Evolutionary conservation across 2,329 filamentous ascomycete genomes (phyloP).

Genomic region (Beauveria caledonica): DNA sequence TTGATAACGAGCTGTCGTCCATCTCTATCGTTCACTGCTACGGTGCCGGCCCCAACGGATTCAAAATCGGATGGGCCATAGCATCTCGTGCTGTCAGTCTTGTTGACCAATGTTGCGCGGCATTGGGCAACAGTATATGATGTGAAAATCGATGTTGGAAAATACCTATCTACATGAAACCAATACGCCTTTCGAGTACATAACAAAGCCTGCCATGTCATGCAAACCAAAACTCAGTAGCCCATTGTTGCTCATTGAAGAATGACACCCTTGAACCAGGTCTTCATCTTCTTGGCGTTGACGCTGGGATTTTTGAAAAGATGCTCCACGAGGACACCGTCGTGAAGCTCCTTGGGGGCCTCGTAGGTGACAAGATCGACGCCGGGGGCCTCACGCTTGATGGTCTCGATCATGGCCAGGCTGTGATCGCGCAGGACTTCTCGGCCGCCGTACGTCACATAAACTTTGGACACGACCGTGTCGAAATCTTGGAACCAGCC

Average conservation of each 20-base stretch:
- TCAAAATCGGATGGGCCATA: slow-evolving; percentile 6
- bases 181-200: not conserved
- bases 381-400: slow-evolving; percentile 2
- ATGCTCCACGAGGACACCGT: slow-evolving; percentile 25
- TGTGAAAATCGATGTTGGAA: not conserved
- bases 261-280: slow-evolving; percentile 20
- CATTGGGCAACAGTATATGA: not conserved
- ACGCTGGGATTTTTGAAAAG: slow-evolving; percentile 17
- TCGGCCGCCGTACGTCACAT: slow-evolving; percentile 3
- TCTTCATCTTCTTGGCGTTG: slow-evolving; percentile 24
- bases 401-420: not conserved
- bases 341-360: slow-evolving; percentile 11
- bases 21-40: slow-evolving; percentile 4
- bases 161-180: not conserved
- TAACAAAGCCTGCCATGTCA: not conserved
- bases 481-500: slow-evolving; percentile 2
- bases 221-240: not conserved
- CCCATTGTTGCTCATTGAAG: not conserved
- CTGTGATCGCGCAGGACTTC: slow-evolving; percentile 10
- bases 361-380: not conserved
- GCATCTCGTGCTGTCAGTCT: not conserved
- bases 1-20: not conserved
- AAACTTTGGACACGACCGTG: not conserved
- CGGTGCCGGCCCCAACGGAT: slow-evolving; percentile 3
- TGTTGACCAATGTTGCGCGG: not conserved